Evolutionary conservation across 169 alveolate species (phyloP).

Genomic region (Babesia divergens): DNA sequence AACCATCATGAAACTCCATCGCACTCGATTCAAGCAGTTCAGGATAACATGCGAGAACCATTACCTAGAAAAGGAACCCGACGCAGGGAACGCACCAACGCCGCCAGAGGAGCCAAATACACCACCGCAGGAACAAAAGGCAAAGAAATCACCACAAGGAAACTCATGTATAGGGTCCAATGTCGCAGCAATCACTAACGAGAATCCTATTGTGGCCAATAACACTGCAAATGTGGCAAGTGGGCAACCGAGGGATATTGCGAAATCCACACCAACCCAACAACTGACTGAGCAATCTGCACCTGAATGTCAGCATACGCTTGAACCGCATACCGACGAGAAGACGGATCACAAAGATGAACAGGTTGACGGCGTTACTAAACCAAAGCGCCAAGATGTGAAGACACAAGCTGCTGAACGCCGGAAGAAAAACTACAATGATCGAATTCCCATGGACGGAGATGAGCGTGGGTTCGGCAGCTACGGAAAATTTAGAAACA

Average conservation of each 20-base stretch:
- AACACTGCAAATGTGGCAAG: too few relatives aligned
- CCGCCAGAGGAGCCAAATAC: neutral
- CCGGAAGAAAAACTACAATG: neutral
- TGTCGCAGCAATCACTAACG: too few relatives aligned
- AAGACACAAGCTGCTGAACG: neutral
- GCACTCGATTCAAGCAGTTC: slow-evolving; percentile 21
- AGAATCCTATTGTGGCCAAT: too few relatives aligned
- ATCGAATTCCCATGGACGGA: neutral
- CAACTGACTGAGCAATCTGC: neutral
- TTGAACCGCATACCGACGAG: too few relatives aligned
- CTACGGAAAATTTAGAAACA: neutral
- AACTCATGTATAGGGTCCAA: too few relatives aligned
- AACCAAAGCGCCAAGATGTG: neutral
- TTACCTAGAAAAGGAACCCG: neutral
- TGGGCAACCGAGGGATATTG: too few relatives aligned
- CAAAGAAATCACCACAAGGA: neutral
- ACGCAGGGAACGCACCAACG: neutral
- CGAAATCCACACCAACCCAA: too few relatives aligned
- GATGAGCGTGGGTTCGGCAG: neutral
- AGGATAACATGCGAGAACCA: neutral
- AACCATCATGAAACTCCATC: slow-evolving; percentile 6
- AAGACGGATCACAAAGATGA: too few relatives aligned
- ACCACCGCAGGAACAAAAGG: neutral
- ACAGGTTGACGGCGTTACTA: neutral
- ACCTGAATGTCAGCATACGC: too few relatives aligned